Percentiles rank a stretch among this genome's conserved stretches.
Conservation (phyloP, 768 basidiomycete genomes). For the Butyriboletus loyo region DNA sequence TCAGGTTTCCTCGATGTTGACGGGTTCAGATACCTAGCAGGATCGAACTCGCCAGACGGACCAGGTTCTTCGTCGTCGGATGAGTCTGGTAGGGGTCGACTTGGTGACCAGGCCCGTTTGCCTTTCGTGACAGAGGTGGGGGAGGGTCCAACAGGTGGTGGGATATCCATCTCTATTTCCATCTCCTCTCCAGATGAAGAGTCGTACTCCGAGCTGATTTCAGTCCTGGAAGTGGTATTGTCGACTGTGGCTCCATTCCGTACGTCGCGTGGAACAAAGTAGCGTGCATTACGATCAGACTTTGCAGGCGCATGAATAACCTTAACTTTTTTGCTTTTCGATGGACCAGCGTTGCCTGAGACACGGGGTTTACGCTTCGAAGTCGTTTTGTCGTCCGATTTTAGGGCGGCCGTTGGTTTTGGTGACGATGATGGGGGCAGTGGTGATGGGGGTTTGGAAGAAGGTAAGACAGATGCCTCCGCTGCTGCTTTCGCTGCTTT, state of each 20-base stretch:
- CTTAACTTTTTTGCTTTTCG: constrained; percentile 31
- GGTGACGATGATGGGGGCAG: constrained; percentile 10
- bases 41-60: constrained; percentile 6
- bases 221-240: constrained; percentile 36
- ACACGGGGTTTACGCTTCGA: constrained; percentile 47
- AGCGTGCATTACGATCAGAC: constrained; percentile 20
- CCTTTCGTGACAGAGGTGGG: constrained; percentile 15
- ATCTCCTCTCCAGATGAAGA: constrained; percentile 28
- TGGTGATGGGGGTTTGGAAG: constrained; percentile 13
- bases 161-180: constrained; percentile 15
- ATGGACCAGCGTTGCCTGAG: constrained; percentile 17
- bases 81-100: constrained; percentile 45
- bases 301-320: constrained; percentile 27
- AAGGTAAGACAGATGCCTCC: constrained; percentile 7
- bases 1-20: constrained; percentile 11
- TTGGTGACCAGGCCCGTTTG: constrained; percentile 59
- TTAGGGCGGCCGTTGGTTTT: constrained; percentile 1
- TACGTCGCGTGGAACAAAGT: constrained; percentile 34
- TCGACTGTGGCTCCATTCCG: constrained; percentile 22
- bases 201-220: constrained; percentile 32
- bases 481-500: constrained; percentile 50
- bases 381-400: constrained; percentile 18
- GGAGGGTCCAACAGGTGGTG: constrained; percentile 8
- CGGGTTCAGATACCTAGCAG: neutral
- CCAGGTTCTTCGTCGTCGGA: constrained; percentile 43